Evolutionary conservation across 306 rosid genomes (phyloP).

Genomic region (Morella rubra): DNA sequence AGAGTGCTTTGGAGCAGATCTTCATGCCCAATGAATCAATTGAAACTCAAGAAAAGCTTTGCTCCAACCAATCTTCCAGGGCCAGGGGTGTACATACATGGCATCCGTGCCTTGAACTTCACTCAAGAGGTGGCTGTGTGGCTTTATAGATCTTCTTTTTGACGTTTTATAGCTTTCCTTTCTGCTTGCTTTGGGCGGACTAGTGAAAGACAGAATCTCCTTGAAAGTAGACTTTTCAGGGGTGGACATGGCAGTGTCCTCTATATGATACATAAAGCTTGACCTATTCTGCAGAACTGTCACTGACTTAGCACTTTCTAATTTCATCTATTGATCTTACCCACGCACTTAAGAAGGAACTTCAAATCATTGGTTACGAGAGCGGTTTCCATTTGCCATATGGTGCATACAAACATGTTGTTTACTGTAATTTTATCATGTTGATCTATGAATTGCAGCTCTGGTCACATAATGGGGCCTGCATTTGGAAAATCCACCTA

Average conservation of each 20-base stretch:
- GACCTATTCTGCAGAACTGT: not conserved
- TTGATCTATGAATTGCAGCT: too few relatives aligned
- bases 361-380: too few relatives aligned
- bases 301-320: too few relatives aligned
- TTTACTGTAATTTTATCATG: too few relatives aligned
- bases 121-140: not conserved
- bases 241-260: not conserved
- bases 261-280: not conserved
- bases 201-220: not conserved
- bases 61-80: not conserved
- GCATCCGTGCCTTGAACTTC: slow-evolving; percentile 11
- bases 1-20: not conserved
- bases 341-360: too few relatives aligned
- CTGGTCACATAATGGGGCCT: too few relatives aligned
- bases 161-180: not conserved
- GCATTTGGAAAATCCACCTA: not conserved
- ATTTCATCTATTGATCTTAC: too few relatives aligned
- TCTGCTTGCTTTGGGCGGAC: not conserved
- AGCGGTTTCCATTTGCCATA: too few relatives aligned
- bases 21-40: not conserved
- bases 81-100: not conserved
- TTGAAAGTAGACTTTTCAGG: not conserved
- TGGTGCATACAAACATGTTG: too few relatives aligned
- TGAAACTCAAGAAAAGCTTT: slow-evolving; percentile 4
- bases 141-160: slow-evolving; percentile 1